Percentiles rank a stretch among this genome's conserved stretches.
These are phyloP conservation scores for Saururus chinensis DNA, from an alignment of 164 flowering plant species.

Conservation along the genomic window DNA sequence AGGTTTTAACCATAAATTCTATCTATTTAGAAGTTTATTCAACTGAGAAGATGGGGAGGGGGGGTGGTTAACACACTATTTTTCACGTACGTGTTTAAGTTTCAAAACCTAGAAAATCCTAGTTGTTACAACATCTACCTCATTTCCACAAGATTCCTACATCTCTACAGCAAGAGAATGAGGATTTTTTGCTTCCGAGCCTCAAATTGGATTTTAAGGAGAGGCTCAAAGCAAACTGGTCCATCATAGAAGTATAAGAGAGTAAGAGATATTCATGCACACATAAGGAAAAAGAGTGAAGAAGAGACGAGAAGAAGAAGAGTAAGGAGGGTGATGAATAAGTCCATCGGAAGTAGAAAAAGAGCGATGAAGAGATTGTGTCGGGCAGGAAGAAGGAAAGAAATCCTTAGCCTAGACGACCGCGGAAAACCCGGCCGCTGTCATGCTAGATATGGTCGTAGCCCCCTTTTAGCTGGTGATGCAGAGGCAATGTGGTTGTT, in stretches of 20 bases:
- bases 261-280: neutral
- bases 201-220: slow-evolving; percentile 27
- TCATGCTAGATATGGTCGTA: no score
- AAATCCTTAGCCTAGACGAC: no score
- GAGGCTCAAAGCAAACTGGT: neutral
- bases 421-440: no score
- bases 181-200: slow-evolving; percentile 34
- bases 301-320: neutral
- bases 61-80: no score
- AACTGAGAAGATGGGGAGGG: no score
- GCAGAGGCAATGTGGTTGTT: no score
- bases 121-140: slow-evolving; percentile 46
- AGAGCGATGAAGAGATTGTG: neutral
- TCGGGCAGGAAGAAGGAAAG: neutral
- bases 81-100: no score
- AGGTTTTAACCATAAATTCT: no score
- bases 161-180: slow-evolving; percentile 13
- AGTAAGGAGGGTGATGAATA: neutral
- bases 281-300: neutral
- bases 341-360: neutral
- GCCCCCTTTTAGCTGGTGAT: no score
- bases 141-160: slow-evolving; percentile 49
- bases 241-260: neutral
- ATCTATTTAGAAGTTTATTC: no score
- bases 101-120: no score